Base-by-base conservation (phyloP, 345 rosid species). In the Populus tremula region DNA sequence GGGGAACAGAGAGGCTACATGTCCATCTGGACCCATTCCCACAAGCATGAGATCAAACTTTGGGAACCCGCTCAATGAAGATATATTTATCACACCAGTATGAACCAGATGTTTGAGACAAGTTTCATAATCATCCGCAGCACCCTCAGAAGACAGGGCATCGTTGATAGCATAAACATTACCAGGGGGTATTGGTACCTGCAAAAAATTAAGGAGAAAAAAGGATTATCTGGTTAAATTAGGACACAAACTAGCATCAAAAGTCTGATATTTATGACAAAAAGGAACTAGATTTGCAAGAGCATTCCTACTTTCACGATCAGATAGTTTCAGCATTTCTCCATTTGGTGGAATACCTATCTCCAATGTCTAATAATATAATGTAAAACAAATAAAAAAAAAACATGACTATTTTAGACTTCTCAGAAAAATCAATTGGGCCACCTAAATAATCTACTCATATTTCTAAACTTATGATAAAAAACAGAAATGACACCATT, bases 41-140 rank as follows among this genome's bases (percentile, higher is more conserved):
- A 56, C 62, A 56, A 56, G 62, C 62, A 56, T 56, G 62, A 56
- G 62, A 56, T 95, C 97, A 29, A 95, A 95, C 79, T 88, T 91
- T 1, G 99, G 98, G 54, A 93, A 79, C 74, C 93, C 96, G 11
- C 82, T 88, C 0, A 80, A 63, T 33, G 88, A 68, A 45, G 98
- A 92, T 49, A 72, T 41, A 1, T 77, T 83, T 68, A 56, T 38
- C 65, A 85, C 76, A 31, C 77, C 77, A 45, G 64, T 79, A 13
- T 79, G 75, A 36, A 87, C 94, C 79, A 90, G 80, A 74, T 90
- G 87, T 81, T 82, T 92, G 81, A 95, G 88, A 67, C 96, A 83
- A 65, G 88, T 83, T 83, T 91, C 98, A 59, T 95, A 92, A 73
- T 92, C 98, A 5, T 92, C 96, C 0, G 99, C 99, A 71, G 98